Conservation (phyloP, 805 yeast species). For the Pichia exigua region DNA sequence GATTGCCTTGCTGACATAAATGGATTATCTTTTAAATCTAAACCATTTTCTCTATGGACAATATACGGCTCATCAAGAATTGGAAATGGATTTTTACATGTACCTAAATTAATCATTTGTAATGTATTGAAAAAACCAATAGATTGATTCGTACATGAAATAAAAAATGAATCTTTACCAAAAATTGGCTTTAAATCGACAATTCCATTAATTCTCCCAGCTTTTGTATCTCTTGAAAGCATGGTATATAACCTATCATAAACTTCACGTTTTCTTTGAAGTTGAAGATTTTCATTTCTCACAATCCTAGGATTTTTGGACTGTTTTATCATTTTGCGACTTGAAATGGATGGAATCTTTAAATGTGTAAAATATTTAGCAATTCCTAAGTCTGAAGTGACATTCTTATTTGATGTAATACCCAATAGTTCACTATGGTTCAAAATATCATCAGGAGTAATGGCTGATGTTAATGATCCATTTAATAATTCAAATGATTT, state of each 20-base stretch:
- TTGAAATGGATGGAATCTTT: constrained; percentile 19
- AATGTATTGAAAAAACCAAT: constrained; percentile 3
- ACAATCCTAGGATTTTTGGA: constrained; percentile 1
- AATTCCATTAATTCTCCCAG: neutral
- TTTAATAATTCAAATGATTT: constrained; percentile 37
- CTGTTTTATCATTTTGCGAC: constrained; percentile 3
- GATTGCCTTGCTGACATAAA: neutral
- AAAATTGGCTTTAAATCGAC: neutral
- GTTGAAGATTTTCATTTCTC: constrained; percentile 22
- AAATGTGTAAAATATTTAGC: constrained; percentile 28
- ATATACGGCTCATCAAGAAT: neutral
- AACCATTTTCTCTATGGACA: neutral
- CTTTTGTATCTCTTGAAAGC: constrained; percentile 15
- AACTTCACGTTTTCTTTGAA: constrained; percentile 22
- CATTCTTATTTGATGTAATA: constrained; percentile 32
- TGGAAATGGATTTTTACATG: constrained; percentile 5
- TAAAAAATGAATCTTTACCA: neutral
- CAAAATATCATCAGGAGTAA: neutral
- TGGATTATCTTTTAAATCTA: neutral
- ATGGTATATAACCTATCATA: constrained; percentile 23
- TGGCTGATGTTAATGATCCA: constrained; percentile 34
- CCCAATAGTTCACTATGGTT: constrained; percentile 27
- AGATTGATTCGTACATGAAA: neutral
- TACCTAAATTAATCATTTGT: neutral
- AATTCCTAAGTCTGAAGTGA: constrained; percentile 34